Base-by-base conservation (phyloP, 495 filamentous ascomycete species). In the Collariella sp. region DNA sequence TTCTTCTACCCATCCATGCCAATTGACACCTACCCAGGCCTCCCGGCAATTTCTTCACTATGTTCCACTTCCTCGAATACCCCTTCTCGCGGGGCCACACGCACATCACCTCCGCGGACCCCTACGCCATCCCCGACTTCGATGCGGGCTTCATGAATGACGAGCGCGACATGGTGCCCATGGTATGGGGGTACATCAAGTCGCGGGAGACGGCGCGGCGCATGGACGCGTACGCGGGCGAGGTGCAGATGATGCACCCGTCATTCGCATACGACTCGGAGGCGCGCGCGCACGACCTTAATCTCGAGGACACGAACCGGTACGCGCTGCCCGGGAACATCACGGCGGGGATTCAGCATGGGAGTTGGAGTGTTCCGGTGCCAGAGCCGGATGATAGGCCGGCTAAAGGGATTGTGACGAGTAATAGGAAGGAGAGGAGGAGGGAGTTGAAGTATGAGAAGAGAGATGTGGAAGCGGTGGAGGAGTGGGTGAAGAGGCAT, bases 61-160 rank as follows among this genome's bases (percentile, higher is more conserved):
- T 90, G 86, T 90, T 90, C 76, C 85, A 89, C 62, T 89, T 90
- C 78, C 68, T 89, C 49, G 84, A 89, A 71, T 90, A 90, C 58
- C 86, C 87, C 12, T 90, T 89, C 77, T 85, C 81, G 35, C 83
- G 87, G 56, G 87, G 87, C 9, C 80, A 67, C 40, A 87, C 79
- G 7, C 83, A 89, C 63, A 87, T 91, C 67, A 75, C 78, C 26
- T 85, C 81, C 0, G 67, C 85, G 0, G 80, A 87, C 50, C 83
- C 83, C 11, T 90, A 90, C 62, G 86, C 83, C 43, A 70, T 72
- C 7, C 86, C 86, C 1, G 86, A 90, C 67, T 91, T 91, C 57
- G 87, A 91, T 66, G 80, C 86, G 3, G 86, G 86, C 22, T 91
- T 90, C 71, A 88, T 91, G 85, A 90, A 86, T 57, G 85, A 91